Conservation (phyloP, 2,329 filamentous ascomycete genomes). For the Diaporthe humulicola region DNA sequence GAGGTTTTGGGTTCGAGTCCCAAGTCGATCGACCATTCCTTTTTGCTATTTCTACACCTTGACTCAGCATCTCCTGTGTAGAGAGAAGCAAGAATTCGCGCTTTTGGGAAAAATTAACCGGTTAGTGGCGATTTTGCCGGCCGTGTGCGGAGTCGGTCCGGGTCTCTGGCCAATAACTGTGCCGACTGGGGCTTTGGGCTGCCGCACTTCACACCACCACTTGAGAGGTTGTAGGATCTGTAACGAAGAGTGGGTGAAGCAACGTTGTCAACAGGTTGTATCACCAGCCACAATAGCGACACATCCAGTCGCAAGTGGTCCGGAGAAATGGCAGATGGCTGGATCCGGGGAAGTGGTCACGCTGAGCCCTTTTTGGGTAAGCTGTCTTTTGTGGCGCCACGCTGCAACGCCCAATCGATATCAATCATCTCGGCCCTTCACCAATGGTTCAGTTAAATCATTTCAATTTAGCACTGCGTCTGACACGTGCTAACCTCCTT, state of each 20-base stretch:
- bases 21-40: constrained; percentile 6
- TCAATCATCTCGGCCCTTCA: not conserved
- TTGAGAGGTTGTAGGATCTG: constrained; percentile 8
- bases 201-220: constrained; percentile 29
- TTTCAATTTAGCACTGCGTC: not conserved
- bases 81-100: not conserved
- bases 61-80: not conserved
- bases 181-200: constrained; percentile 6
- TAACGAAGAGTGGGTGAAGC: constrained; percentile 14
- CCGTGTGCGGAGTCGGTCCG: constrained; percentile 24
- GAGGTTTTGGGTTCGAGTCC: constrained; percentile 33
- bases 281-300: not conserved
- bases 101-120: not conserved
- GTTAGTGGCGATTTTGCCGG: not conserved
- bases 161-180: constrained; percentile 17
- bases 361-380: constrained; percentile 6
- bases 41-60: not conserved
- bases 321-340: constrained; percentile 17
- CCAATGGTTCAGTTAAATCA: not conserved
- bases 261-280: constrained; percentile 32
- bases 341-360: constrained; percentile 12
- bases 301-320: constrained; percentile 1
- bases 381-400: not conserved
- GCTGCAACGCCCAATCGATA: not conserved
- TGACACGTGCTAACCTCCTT: not conserved